A percentile compares a stretch with the other conserved stretches of the same genome.
Conservation (phyloP, 2,329 filamentous ascomycete species). For the Annulohypoxylon truncatum region DNA sequence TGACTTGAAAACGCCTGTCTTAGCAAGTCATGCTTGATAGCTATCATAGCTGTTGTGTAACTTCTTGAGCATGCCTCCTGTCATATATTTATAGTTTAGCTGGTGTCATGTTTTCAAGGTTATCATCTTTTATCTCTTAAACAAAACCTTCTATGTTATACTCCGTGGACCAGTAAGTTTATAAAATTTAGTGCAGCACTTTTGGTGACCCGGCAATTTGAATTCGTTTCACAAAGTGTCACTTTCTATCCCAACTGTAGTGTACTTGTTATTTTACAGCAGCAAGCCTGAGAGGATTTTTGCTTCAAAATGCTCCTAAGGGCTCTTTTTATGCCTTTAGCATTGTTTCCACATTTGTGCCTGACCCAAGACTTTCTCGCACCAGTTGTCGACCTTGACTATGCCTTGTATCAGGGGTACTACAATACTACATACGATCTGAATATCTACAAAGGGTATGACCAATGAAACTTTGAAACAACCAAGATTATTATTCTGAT, state of each 20-base stretch:
- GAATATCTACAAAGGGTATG: slow-evolving; percentile 60
- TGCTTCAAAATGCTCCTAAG: slow-evolving; percentile 15
- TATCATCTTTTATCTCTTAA: not conserved
- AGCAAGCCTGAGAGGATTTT: not conserved
- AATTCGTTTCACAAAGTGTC: not conserved
- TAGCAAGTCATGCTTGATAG: not conserved
- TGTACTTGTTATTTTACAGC: not conserved
- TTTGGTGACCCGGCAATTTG: not conserved
- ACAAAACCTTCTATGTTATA: not conserved
- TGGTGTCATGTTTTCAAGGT: not conserved
- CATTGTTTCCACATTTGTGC: slow-evolving; percentile 4
- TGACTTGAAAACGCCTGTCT: too few species aligned
- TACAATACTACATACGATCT: slow-evolving; percentile 53
- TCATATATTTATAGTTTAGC: not conserved
- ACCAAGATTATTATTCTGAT: slow-evolving; percentile 17
- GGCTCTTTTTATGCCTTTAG: slow-evolving; percentile 4
- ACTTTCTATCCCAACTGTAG: not conserved
- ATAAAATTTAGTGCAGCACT: not conserved
- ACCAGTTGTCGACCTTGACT: slow-evolving; percentile 57
- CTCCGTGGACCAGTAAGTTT: too few species aligned
- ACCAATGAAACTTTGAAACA: not conserved
- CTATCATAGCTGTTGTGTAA: not conserved
- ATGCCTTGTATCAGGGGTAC: slow-evolving; percentile 58
- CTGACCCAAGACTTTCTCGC: slow-evolving; percentile 12
- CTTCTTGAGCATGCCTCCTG: not conserved